Base-by-base conservation (phyloP, 2,329 filamentous ascomycete genomes). In the Ceratocystis alfenasii region DNA sequence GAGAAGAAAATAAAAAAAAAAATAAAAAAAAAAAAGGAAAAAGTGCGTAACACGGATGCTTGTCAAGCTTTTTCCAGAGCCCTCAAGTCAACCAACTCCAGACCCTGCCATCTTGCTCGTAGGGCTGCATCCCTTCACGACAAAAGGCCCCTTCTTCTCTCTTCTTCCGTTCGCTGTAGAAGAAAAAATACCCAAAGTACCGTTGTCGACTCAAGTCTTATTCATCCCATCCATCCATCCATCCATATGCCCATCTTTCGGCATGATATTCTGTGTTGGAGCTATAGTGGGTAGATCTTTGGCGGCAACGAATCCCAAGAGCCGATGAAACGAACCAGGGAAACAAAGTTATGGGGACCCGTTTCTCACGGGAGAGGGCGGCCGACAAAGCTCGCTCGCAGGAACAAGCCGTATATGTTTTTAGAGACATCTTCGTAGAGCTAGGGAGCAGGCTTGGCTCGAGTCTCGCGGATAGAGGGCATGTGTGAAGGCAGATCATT, bases 141-240 rank as follows among this genome's bases (percentile, higher is more conserved):
- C 64, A 41, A 65, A 65, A 65, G 55, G 64, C 33, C 64, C 57
- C 45, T 45, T 65, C 45, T 62, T 48, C 60, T 53, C 28, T 65
- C 45, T 20, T 45, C 36, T 62, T 62, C 30, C 20, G 33, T 20
- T 63, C 28, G 17, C 28, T 36, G 33, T 55, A 20, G 28, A 55
- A 41, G 22, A 3, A 59, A 59, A 36, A 59, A 59, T 3, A n/a
- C 15, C 4, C 55, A 59, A 59, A 59, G 55, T 59, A 59, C 55
- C 55, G 28, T 30, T 59, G 55, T 59, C 55, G 17, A 59, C 15
- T 59, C 15, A 36, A 59, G 55, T 59, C 55, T 59, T 59, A 59
- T 59, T 59, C 55, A 59, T 59, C 55, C 53, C 53, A 59, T 59
- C 28, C 28, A n/a, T 59, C 28, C 53, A 57, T 57, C 53, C 28